Base-by-base conservation (phyloP, 768 basidiomycete species). In the Suillus ampliporus region DNA sequence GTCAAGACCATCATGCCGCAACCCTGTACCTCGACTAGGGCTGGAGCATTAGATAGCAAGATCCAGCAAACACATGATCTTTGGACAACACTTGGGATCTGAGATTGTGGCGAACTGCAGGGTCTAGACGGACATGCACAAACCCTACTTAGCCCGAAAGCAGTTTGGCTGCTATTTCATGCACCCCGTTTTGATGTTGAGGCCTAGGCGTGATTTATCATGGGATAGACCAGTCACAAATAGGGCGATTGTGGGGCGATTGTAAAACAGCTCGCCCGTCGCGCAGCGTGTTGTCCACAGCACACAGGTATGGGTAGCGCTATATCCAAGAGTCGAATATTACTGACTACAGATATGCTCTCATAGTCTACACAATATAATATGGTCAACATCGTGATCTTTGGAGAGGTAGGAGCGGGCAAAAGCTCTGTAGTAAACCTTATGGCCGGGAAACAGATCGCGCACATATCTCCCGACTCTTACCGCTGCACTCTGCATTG, bases 351-450 rank as follows among this genome's bases (percentile, higher is more conserved):
- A 56, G 3, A 26, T 19, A 26, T 26, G 26, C 26, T 13, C 11
- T 17, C 8, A 7, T 23, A 38, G 53, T 31, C 17, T 5, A n/a
- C n/a, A n/a, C n/a, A 50, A 28, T 50, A 50, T 31, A 51, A n/a
- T 31, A 56, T 40, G 37, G 37, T 73, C 50, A 83, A 81, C 61
- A 71, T 82, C 58, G 72, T 83, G 43, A 47, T 83, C 1, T 83
- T 83, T 60, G 82, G 82, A 11, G 80, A 82, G 64, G 76, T 76
- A 0, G 82, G 82, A 17, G 64, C 75, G 5, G 74, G 74, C 15
- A 75, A 75, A 67, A 75, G 75, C 63, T 75, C 74, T 14, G 71
- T 77, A 62, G 72, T 75, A 66, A 77, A 75, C 52, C 64, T 75
- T 65, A 67, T 74, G 50, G 68, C 74, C 53, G 74, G 74, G 14